Conservation (phyloP, 345 rosid genomes). For the Nasturtium officinale region DNA sequence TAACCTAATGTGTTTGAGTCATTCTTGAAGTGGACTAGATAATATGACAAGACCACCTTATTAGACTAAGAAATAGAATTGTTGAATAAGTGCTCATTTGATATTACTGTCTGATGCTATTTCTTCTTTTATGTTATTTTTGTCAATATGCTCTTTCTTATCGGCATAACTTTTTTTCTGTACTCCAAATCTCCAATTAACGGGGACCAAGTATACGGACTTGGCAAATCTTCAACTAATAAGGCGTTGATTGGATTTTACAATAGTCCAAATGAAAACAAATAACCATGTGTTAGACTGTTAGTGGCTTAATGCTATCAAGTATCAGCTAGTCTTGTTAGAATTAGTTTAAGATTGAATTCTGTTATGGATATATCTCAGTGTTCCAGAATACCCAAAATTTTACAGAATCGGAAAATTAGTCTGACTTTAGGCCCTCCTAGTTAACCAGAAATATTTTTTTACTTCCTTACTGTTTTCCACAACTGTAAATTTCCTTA, state of each 20-base stretch:
- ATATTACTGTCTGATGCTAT: not conserved
- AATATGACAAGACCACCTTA: not conserved
- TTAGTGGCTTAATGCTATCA: not conserved
- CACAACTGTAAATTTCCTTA: conserved; percentile 10
- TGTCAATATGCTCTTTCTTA: not conserved
- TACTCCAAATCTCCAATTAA: not conserved
- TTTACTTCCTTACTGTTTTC: not conserved
- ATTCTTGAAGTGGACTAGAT: conserved; percentile 25
- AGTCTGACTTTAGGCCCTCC: not conserved
- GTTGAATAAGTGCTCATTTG: conserved; percentile 8
- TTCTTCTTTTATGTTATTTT: not conserved
- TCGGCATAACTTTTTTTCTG: not conserved
- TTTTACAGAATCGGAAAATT: not conserved
- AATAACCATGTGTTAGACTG: not conserved
- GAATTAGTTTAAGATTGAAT: not conserved
- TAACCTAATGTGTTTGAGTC: conserved; percentile 6
- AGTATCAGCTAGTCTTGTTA: not conserved
- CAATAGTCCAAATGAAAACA: not conserved
- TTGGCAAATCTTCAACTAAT: not conserved
- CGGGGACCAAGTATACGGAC: conserved; percentile 2
- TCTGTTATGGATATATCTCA: too few relatives aligned
- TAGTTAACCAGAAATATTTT: not conserved
- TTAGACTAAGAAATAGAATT: conserved; percentile 20
- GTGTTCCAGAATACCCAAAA: not conserved
- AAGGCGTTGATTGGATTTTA: not conserved